Evolutionary conservation across 2,329 filamentous ascomycete species (phyloP).

Genomic region (Penicillium fuscoglaucum): DNA sequence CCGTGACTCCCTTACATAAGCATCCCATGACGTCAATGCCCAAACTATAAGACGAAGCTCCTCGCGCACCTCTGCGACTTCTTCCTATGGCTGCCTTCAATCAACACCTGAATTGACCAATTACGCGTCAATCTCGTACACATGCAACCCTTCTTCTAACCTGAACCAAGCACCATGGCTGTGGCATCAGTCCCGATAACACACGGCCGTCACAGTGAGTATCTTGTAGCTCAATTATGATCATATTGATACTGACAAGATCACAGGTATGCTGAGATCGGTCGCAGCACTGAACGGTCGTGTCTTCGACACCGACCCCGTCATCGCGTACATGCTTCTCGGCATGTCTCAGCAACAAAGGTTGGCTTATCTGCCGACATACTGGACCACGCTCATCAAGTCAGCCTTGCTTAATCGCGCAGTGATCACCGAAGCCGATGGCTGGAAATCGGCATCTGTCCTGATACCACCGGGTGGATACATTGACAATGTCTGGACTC

Average conservation of each 20-base stretch:
- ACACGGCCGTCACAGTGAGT: conserved; percentile 3
- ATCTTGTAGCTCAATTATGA: neutral
- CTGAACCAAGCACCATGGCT: conserved; percentile 2
- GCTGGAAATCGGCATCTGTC: conserved; percentile 25
- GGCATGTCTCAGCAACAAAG: conserved; percentile 21
- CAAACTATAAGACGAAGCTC: neutral
- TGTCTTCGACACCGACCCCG: conserved; percentile 24
- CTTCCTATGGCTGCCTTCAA: neutral
- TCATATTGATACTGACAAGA: neutral
- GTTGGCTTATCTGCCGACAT: conserved; percentile 22
- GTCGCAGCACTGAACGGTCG: conserved; percentile 23
- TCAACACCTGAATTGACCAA: neutral
- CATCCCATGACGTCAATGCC: neutral
- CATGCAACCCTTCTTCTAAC: neutral
- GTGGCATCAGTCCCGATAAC: conserved; percentile 8
- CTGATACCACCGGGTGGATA: conserved; percentile 18
- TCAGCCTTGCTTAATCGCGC: conserved; percentile 25
- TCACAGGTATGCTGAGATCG: conserved; percentile 13
- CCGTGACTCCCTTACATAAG: neutral
- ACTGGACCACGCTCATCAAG: conserved; percentile 21
- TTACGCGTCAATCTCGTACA: neutral
- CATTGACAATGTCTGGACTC: conserved; percentile 22
- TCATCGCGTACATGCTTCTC: conserved; percentile 26
- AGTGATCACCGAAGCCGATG: conserved; percentile 26
- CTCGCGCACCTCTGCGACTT: neutral